phyloP scores from a whole-genome alignment of 2,329 filamentous ascomycete species.

The Bretziella fagacearum region DNA sequence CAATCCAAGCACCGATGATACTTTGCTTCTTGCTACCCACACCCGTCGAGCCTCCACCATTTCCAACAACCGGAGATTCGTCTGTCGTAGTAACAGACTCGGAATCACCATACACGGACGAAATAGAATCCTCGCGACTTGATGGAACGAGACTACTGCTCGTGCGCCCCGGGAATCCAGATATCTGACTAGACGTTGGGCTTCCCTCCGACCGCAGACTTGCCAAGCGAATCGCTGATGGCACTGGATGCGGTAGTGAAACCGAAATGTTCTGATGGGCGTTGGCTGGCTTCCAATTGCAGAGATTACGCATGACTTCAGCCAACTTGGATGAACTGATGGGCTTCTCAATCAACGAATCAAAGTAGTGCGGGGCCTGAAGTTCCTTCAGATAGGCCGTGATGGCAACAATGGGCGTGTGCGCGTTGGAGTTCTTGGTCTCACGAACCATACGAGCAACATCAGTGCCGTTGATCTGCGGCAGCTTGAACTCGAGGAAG shows the following conservation, averaged over 20 bases:
- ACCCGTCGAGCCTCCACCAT: conserved; percentile 17
- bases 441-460: conserved; percentile 96
- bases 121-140: conserved; percentile 78
- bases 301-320: conserved; percentile 72
- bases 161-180: conserved; percentile 43
- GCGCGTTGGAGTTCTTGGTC: conserved; percentile 84
- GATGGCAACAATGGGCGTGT: conserved; percentile 90
- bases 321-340: conserved; percentile 82
- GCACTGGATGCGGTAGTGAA: conserved; percentile 39
- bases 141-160: conserved; percentile 62
- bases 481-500: conserved; percentile 91
- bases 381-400: conserved; percentile 97
- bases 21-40: conserved; percentile 34
- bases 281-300: conserved; percentile 76
- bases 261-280: too few species aligned
- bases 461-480: conserved; percentile 86
- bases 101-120: conserved; percentile 72
- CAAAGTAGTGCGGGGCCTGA: conserved; percentile 87
- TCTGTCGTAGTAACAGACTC: conserved; percentile 68
- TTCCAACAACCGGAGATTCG: conserved; percentile 50
- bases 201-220: conserved; percentile 57
- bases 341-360: conserved; percentile 88
- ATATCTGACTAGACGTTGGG: conserved; percentile 55
- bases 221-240: conserved; percentile 48
- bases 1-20: conserved; percentile 58